A percentile compares a stretch with the other conserved stretches of the same genome.
phyloP scores from a whole-genome alignment of 768 basidiomycete species.

The Boletus coccyginus region DNA sequence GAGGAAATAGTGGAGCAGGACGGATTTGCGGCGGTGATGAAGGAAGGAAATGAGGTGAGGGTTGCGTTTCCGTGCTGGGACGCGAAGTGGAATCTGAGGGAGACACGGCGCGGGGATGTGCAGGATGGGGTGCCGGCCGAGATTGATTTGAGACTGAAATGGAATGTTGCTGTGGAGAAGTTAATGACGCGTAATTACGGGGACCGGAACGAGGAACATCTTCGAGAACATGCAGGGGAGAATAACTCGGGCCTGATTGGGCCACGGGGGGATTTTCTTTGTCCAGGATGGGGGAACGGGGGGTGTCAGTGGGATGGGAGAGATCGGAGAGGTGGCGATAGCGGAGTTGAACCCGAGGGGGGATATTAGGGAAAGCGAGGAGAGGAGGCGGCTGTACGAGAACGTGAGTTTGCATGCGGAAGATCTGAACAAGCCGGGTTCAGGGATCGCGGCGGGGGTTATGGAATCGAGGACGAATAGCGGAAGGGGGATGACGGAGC shows the following conservation, averaged over 20 bases:
- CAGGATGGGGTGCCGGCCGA: conserved; percentile 18
- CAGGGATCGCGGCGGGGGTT: conserved; percentile 8
- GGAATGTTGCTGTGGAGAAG: conserved; percentile 13
- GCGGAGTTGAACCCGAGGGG: conserved; percentile 11
- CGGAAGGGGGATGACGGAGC: conserved; percentile 15
- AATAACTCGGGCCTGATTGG: conserved; percentile 34
- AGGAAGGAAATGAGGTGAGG: conserved; percentile 20
- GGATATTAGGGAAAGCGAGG: conserved; percentile 7
- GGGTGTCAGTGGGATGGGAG: conserved; percentile 17
- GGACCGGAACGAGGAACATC: conserved; percentile 32
- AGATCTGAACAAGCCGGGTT: conserved; percentile 6
- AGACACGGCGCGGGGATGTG: conserved; percentile 9
- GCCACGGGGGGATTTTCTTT: conserved; percentile 31
- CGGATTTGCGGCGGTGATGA: conserved; percentile 45
- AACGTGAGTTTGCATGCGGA: conserved; percentile 27
- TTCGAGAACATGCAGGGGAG: conserved; percentile 31
- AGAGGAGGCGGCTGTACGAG: conserved; percentile 28
- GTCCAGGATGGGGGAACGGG: conserved; percentile 32
- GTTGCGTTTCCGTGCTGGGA: background rate
- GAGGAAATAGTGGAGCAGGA: conserved; percentile 37
- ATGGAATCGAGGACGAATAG: conserved; percentile 18
- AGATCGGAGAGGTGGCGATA: conserved; percentile 24
- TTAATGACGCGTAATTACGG: conserved; percentile 27
- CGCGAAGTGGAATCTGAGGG: background rate
- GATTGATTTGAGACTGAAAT: conserved; percentile 15